Conservation (phyloP, 306 rosid species). For the Myrica gale region DNA sequence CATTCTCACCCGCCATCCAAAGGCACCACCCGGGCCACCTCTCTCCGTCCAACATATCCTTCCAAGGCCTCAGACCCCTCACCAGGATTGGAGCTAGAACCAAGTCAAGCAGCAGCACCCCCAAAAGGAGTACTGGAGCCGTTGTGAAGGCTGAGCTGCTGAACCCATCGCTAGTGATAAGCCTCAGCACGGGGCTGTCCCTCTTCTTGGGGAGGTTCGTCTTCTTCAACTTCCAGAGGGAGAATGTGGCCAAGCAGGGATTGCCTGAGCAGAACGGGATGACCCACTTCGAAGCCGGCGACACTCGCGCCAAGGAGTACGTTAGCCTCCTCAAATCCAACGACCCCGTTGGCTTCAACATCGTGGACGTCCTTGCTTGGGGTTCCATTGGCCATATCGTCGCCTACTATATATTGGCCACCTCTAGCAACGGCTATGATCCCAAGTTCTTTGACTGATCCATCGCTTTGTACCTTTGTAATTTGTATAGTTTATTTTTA, state of each 20-base stretch:
- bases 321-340: slow-evolving; percentile 89
- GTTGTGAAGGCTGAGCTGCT: slow-evolving; percentile 67
- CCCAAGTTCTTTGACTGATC: slow-evolving; percentile 70
- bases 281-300: slow-evolving; percentile 93
- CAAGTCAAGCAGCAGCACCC: slow-evolving; percentile 9
- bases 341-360: slow-evolving; percentile 97
- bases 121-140: slow-evolving; percentile 27
- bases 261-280: slow-evolving; percentile 91
- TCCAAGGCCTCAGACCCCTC: slow-evolving; percentile 73
- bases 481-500: slow-evolving; percentile 25
- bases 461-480: slow-evolving; percentile 14
- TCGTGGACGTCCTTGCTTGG: slow-evolving; percentile 96
- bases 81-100: slow-evolving; percentile 12
- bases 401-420: slow-evolving; percentile 93
- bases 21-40: slow-evolving; percentile 25
- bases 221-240: slow-evolving; percentile 97
- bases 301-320: slow-evolving; percentile 81
- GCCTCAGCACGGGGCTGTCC: slow-evolving; percentile 95
- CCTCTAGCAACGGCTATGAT: slow-evolving; percentile 91
- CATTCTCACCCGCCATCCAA: slow-evolving; percentile 41
- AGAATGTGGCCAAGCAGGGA: slow-evolving; percentile 90
- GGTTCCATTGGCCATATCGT: slow-evolving; percentile 88
- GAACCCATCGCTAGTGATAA: slow-evolving; percentile 68
- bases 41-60: slow-evolving; percentile 51
- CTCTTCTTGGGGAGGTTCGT: slow-evolving; percentile 91